Evolutionary conservation across 495 filamentous ascomycete genomes (phyloP).

Genomic region (Diplogelasinospora grovesii): DNA sequence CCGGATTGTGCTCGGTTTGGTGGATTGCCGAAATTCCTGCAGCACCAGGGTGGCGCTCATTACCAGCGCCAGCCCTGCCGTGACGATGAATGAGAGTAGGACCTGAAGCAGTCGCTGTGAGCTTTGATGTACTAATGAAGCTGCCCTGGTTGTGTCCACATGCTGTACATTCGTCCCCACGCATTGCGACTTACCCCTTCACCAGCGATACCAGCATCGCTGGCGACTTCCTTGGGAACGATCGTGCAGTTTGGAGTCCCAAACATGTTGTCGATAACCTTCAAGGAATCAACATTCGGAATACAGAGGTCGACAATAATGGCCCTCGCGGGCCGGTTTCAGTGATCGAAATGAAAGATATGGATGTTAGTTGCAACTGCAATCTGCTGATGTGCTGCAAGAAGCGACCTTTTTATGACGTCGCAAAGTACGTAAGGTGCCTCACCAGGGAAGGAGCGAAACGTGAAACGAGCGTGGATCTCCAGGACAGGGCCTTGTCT

Average conservation of each 20-base stretch:
- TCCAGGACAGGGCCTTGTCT: no score
- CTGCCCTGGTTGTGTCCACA: not conserved
- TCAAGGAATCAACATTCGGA: no score
- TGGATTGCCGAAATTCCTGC: constrained; percentile 27
- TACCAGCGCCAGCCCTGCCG: constrained; percentile 39
- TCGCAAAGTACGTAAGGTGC: no score
- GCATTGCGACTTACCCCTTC: constrained; percentile 41
- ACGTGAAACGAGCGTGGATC: no score
- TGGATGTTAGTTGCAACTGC: no score
- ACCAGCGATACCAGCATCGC: constrained; percentile 53
- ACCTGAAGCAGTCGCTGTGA: constrained; percentile 25
- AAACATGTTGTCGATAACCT: no score
- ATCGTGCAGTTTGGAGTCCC: constrained; percentile 42
- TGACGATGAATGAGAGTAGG: constrained; percentile 55
- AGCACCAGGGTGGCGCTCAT: constrained; percentile 44
- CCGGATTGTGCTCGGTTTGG: constrained; percentile 34
- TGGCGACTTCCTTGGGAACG: constrained; percentile 34
- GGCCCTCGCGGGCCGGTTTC: no score
- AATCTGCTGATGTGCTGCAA: no score
- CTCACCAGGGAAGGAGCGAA: no score
- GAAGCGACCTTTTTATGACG: no score
- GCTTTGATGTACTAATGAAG: not conserved
- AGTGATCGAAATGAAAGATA: no score
- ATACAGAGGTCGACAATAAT: no score
- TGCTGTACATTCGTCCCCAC: not conserved